Percentiles rank a stretch among this genome's conserved stretches.
phyloP scores from a whole-genome alignment of 148 eudicot genomes.

The Rhododendron ferrugineum region DNA sequence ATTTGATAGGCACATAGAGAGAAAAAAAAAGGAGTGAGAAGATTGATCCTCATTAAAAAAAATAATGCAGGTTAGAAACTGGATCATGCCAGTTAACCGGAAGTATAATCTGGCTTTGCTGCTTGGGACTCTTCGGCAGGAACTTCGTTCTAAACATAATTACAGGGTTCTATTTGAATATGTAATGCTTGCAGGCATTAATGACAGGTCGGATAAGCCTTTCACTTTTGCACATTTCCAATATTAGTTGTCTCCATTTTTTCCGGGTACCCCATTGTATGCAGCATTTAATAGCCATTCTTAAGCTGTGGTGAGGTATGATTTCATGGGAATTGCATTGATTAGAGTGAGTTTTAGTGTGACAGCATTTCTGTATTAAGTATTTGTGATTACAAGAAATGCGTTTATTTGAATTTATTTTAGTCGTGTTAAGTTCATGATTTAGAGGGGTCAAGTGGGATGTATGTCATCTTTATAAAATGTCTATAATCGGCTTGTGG shows the following conservation, averaged over 20 bases:
- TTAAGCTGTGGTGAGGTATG: background rate
- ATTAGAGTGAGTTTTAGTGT: background rate
- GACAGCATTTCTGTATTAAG: background rate
- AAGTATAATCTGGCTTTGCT: conserved; percentile 80
- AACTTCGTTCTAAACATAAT: conserved; percentile 50
- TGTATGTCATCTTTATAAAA: background rate
- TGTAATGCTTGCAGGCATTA: conserved; percentile 93
- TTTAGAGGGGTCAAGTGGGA: background rate
- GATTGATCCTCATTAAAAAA: background rate
- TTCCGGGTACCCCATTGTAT: background rate
- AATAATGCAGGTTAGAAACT: conserved; percentile 69
- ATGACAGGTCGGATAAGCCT: conserved; percentile 68
- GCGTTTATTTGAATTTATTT: background rate
- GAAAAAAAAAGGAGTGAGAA: background rate
- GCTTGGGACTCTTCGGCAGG: conserved; percentile 75
- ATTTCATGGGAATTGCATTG: background rate
- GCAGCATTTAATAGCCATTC: background rate
- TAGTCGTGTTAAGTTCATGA: background rate
- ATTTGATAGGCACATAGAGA: background rate
- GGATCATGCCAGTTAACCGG: conserved; percentile 98
- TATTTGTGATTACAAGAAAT: background rate
- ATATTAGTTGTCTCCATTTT: background rate
- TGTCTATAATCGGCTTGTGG: background rate
- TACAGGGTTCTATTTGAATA: conserved; percentile 90
- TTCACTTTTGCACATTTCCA: background rate